These are phyloP conservation scores for Pontederia crassipes DNA, from an alignment of 176 grass and related monocot species.

Conservation along the genomic window DNA sequence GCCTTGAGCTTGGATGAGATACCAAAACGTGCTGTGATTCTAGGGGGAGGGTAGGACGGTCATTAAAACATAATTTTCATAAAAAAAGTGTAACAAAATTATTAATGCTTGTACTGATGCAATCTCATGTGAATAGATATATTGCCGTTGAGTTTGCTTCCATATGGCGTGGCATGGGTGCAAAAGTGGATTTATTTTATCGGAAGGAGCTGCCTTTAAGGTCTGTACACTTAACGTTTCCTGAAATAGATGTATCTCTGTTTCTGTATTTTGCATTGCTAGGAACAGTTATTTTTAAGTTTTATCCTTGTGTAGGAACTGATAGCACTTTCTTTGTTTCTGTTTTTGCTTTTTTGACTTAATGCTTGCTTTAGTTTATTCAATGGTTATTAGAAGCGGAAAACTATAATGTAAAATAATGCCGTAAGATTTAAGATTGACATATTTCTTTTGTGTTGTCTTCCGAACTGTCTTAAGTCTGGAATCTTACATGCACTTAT, in stretches of 20 bases:
- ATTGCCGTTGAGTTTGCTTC: slow-evolving; percentile 99
- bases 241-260: not conserved
- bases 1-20: slow-evolving; percentile 91
- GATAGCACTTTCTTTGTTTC: not conserved
- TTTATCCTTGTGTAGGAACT: not conserved
- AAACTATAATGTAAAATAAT: no score
- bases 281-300: not conserved
- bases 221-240: slow-evolving; percentile 17
- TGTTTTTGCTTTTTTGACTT: no score
- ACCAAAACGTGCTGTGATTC: slow-evolving; percentile 75
- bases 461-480: no score
- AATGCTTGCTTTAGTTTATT: no score
- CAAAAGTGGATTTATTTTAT: slow-evolving; percentile 79
- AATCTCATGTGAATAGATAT: slow-evolving; percentile 40
- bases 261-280: not conserved
- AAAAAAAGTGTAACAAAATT: not conserved
- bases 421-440: no score
- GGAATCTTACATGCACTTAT: no score
- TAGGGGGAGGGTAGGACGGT: slow-evolving; percentile 66
- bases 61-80: not conserved
- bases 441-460: no score
- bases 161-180: slow-evolving; percentile 91
- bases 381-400: no score
- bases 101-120: not conserved
- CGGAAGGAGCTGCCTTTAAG: slow-evolving; percentile 84